Evolutionary conservation across 129 eudicot genomes (phyloP), one percentile per base, ranked within the genome.

Genomic region (Centrapalus pauciflorus): DNA sequence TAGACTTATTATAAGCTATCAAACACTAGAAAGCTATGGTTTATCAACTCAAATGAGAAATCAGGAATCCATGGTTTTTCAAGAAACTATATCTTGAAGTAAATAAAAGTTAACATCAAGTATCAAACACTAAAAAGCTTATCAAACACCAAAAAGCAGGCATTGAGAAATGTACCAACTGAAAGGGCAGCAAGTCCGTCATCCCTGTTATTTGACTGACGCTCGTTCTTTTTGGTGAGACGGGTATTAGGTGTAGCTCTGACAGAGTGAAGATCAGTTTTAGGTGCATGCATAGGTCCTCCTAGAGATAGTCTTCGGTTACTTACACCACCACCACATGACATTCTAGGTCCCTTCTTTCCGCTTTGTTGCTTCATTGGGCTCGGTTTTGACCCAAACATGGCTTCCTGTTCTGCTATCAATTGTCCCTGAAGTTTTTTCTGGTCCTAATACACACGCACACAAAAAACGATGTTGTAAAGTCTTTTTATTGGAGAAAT

Each of bases 331-430:
- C 95, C 95, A 77, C 90, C 85, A 65, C 80, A 81, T 45, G 97
- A 82, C 78, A 94, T 61, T 64, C 92, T 78, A 23, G 90, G 63
- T 55, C 84, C 87, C 74, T 86, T 89, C 81, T 88, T 93, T 13
- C 73, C 87, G 80, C 73, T 81, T 61, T 77, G 90, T 64, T 62
- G 76, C 74, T 94, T 94, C 85, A 86, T 55, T 19, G 99, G 99
- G 73, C 99, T 94, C 13, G 97, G 99, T 68, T 94, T 94, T 56
- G 99, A 89, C 74, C 99, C 96, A 68, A 84, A 93, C 60, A 86
- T 72, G 41, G 78, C 90, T 78, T 94, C 99, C 70, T 94, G 99
- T 75, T 86, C 99, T 40, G 97, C 82, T 30, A 84, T 79, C 66
- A 94, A 72, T 49, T 89, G 99, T 76, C 93, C 99, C 61, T 94